Percentiles rank a stretch among this genome's conserved stretches.
Conservation (phyloP, 169 alveolate species). For the Plasmodium vivax region DNA sequence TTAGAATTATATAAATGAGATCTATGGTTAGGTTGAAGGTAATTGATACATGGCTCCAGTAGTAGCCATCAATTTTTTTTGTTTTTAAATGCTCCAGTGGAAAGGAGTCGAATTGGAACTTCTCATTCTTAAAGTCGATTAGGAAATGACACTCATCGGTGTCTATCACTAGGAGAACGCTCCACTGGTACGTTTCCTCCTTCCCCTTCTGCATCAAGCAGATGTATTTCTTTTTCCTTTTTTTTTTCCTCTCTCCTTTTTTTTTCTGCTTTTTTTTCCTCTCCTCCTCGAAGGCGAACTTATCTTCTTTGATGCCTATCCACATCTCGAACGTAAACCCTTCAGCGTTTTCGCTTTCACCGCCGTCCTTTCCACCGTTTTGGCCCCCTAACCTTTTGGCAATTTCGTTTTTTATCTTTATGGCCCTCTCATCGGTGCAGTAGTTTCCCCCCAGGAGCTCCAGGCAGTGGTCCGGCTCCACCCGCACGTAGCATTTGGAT, state of each 20-base stretch:
- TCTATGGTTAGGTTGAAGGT: constrained; percentile 46
- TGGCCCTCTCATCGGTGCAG: constrained; percentile 38
- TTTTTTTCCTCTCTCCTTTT: neutral
- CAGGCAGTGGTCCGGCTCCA: constrained; percentile 32
- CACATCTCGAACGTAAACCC: constrained; percentile 73
- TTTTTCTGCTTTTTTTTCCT: constrained; percentile 3
- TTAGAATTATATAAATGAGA: constrained; percentile 39
- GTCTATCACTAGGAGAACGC: constrained; percentile 13
- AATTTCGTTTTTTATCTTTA: constrained; percentile 48
- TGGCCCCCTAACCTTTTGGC: constrained; percentile 4
- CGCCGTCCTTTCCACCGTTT: neutral
- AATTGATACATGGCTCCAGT: constrained; percentile 43
- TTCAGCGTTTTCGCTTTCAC: constrained; percentile 21
- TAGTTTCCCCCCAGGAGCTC: constrained; percentile 69
- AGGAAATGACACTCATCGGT: constrained; percentile 40
- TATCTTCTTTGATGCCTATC: constrained; percentile 37
- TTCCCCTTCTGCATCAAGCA: constrained; percentile 58
- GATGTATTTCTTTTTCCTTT: constrained; percentile 3
- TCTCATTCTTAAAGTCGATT: constrained; percentile 21
- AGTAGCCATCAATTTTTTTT: neutral
- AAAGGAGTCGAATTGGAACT: constrained; percentile 38
- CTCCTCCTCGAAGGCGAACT: neutral
- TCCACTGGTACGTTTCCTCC: constrained; percentile 24
- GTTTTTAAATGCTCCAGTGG: constrained; percentile 20
- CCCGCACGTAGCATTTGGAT: constrained; percentile 16